Percentiles rank a stretch among this genome's conserved stretches.
Conservation (phyloP, 2,329 filamentous ascomycete species). For the Calonectria fujianensis region DNA sequence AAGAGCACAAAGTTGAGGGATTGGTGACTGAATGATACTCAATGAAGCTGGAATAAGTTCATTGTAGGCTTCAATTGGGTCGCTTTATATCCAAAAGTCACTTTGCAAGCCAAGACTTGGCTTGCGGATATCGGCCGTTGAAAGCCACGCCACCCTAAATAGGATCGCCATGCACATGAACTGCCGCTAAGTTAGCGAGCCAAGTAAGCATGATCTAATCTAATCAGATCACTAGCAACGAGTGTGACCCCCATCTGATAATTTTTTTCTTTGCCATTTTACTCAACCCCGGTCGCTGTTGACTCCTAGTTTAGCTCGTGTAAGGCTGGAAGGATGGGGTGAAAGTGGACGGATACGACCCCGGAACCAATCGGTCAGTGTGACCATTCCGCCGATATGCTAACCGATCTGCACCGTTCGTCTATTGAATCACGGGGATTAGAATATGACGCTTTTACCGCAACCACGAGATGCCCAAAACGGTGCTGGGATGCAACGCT, state of each 20-base stretch:
- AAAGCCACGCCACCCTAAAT: background rate
- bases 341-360: constrained; percentile 28
- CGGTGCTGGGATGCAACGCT: background rate
- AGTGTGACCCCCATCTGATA: constrained; percentile 17
- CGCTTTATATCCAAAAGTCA: constrained; percentile 1
- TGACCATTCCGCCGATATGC: constrained; percentile 4
- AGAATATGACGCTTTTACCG: constrained; percentile 6
- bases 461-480: background rate
- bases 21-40: background rate
- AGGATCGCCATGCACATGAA: constrained; percentile 33
- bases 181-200: background rate
- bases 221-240: constrained; percentile 41
- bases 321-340: constrained; percentile 36
- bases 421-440: constrained; percentile 24
- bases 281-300: background rate
- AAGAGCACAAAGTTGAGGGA: background rate
- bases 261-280: constrained; percentile 10
- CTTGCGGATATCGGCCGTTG: constrained; percentile 1
- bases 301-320: constrained; percentile 20
- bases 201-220: constrained; percentile 41
- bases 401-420: constrained; percentile 29
- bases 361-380: constrained; percentile 29
- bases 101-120: constrained; percentile 17
- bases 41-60: background rate
- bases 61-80: background rate